Evolutionary conservation across 1,139 yeast genomes (phyloP).

Genomic region (Scheffersomyces titani): DNA sequence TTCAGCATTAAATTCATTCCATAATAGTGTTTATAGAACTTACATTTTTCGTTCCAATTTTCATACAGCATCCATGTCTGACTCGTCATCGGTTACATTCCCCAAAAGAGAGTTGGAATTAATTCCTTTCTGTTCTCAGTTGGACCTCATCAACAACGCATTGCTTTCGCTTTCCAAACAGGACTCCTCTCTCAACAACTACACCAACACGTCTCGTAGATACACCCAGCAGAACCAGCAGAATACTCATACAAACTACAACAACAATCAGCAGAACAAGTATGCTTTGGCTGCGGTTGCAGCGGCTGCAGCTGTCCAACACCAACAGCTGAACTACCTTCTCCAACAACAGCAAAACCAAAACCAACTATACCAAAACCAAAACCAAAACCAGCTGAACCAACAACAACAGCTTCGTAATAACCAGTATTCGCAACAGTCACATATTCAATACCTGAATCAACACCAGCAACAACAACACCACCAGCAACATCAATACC

Average conservation of each 20-base stretch:
- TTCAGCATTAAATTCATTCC: neutral
- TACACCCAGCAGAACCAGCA: constrained; percentile 10
- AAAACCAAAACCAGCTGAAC: constrained; percentile 13
- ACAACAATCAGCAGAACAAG: constrained; percentile 19
- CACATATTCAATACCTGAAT: constrained; percentile 4
- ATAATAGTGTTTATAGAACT: too few relatives aligned
- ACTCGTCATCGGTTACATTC: constrained; percentile 9
- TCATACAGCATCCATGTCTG: neutral
- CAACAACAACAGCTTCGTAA: constrained; percentile 7
- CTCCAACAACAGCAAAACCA: constrained; percentile 13
- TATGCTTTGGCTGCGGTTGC: constrained; percentile 33
- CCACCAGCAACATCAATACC: constrained; percentile 13
- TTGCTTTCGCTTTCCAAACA: constrained; percentile 10
- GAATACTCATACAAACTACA: constrained; percentile 4
- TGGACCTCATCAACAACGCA: constrained; percentile 25
- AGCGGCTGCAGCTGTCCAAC: constrained; percentile 29
- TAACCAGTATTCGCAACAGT: constrained; percentile 8
- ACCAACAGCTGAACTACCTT: constrained; percentile 14
- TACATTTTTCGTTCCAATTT: neutral
- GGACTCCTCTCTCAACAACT: constrained; percentile 6
- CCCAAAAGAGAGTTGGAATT: constrained; percentile 30
- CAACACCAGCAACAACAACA: constrained; percentile 10
- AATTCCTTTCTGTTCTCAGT: constrained; percentile 32
- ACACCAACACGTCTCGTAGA: constrained; percentile 9
- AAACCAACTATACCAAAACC: constrained; percentile 10